These are phyloP conservation scores for Coemansia interrupta DNA, from an alignment of 192 early-diverging fungal genomes.

Conservation along the genomic window DNA sequence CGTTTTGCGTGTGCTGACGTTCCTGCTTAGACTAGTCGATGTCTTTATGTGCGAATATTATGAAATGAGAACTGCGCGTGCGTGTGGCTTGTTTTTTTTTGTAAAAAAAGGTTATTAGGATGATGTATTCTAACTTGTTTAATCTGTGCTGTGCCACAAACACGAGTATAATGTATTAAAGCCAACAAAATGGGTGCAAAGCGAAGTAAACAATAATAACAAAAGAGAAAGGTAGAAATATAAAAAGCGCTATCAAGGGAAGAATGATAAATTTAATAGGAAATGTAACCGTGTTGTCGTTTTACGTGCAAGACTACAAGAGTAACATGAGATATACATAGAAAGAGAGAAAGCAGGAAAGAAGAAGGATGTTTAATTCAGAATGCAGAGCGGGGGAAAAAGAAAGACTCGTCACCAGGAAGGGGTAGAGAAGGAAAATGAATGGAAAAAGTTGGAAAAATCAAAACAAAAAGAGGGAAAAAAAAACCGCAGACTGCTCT, in stretches of 20 bases:
- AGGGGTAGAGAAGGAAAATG: not conserved
- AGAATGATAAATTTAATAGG: not conserved
- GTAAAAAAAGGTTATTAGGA: not conserved
- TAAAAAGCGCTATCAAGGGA: not conserved
- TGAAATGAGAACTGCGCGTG: too few species aligned
- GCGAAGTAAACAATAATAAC: not conserved
- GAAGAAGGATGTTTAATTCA: not conserved
- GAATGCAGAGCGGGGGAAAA: not conserved
- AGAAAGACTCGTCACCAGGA: not conserved
- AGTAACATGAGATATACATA: not conserved
- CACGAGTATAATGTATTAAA: too few species aligned
- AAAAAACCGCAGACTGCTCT: not conserved
- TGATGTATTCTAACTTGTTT: too few species aligned
- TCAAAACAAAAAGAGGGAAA: not conserved
- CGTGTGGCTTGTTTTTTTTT: not conserved
- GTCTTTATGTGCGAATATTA: too few species aligned
- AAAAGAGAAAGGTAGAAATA: not conserved
- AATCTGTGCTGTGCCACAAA: slow-evolving; percentile 2
- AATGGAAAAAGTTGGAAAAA: slow-evolving; percentile 4
- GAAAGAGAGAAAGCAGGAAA: not conserved
- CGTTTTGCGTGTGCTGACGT: not conserved
- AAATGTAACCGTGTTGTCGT: not conserved
- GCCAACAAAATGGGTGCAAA: not conserved
- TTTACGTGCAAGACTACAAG: not conserved
- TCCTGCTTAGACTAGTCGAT: too few species aligned